These are phyloP conservation scores for Cyanidioschyzon merolae DNA, from an alignment of 23 red algal genomes.

Conservation along the genomic window DNA sequence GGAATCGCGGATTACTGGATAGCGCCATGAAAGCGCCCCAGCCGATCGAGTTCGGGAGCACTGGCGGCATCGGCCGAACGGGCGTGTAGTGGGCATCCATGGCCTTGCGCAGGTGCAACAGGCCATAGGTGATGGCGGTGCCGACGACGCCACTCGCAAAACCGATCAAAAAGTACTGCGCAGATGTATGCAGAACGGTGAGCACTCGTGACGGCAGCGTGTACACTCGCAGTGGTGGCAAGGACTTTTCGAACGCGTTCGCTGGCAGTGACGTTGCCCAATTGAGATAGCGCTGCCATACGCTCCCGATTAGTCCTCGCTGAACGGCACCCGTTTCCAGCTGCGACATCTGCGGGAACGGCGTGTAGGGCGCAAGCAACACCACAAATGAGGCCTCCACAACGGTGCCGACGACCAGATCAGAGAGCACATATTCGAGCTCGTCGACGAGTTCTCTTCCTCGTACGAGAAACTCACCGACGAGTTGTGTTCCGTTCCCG, in stretches of 20 bases:
- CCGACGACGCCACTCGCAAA: conserved; percentile 82
- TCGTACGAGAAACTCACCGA: conserved; percentile 74
- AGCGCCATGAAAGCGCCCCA: conserved; percentile 77
- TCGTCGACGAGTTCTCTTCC: conserved; percentile 75
- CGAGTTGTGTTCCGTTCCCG: conserved; percentile 85
- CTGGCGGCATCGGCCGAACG: conserved; percentile 51
- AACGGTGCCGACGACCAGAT: conserved; percentile 89
- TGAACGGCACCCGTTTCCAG: background rate
- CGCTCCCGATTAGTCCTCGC: background rate
- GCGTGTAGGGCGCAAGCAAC: conserved; percentile 58
- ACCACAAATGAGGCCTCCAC: conserved; percentile 98
- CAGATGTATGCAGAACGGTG: conserved; percentile 53
- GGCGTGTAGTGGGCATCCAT: conserved; percentile 49
- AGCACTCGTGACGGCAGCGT: conserved; percentile 38
- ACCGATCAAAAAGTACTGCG: conserved; percentile 77
- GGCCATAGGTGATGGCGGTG: conserved; percentile 73
- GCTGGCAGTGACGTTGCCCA: conserved; percentile 47
- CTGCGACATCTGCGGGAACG: conserved; percentile 5
- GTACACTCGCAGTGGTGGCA: conserved; percentile 35
- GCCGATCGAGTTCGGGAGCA: conserved; percentile 55
- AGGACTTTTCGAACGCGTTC: conserved; percentile 59
- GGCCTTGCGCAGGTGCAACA: conserved; percentile 51
- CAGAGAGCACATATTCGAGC: conserved; percentile 89
- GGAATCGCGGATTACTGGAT: conserved; percentile 63
- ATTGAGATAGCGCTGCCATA: background rate